Evolutionary conservation across 2,329 filamentous ascomycete species (phyloP).

Genomic region (Colletotrichum caudatum): DNA sequence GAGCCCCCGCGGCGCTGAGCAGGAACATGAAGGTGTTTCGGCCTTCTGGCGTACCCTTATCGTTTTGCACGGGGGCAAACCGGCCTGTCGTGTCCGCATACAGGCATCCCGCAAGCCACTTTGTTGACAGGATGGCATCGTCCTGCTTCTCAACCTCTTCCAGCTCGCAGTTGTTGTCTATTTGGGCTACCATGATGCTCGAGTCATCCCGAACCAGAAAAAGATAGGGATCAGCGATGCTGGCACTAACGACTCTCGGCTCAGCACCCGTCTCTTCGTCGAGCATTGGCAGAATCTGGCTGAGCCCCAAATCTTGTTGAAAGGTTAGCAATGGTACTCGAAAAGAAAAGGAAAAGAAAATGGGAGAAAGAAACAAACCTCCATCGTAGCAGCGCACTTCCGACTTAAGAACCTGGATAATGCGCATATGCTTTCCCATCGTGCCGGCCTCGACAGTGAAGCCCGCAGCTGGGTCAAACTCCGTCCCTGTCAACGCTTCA

Average conservation of each 20-base stretch:
- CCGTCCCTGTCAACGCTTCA: constrained; percentile 81
- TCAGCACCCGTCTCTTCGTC: constrained; percentile 91
- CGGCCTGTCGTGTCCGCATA: constrained; percentile 76
- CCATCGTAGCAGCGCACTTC: constrained; percentile 93
- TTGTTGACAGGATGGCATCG: constrained; percentile 66
- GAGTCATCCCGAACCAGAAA: constrained; percentile 86
- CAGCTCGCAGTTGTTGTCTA: constrained; percentile 84
- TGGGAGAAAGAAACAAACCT: constrained; percentile 66
- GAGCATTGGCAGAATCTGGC: constrained; percentile 91
- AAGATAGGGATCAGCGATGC: constrained; percentile 88
- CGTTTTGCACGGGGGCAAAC: constrained; percentile 59
- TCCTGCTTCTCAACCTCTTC: constrained; percentile 81
- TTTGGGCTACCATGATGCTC: constrained; percentile 82
- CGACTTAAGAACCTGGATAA: constrained; percentile 88
- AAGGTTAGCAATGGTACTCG: constrained; percentile 13
- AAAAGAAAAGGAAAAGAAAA: not conserved
- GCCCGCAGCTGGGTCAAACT: constrained; percentile 92
- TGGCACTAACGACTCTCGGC: constrained; percentile 81
- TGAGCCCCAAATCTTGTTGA: constrained; percentile 79
- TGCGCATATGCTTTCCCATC: constrained; percentile 81
- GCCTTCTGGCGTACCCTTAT: constrained; percentile 54
- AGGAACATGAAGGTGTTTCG: constrained; percentile 79
- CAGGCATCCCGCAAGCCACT: constrained; percentile 86
- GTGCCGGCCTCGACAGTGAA: constrained; percentile 87
- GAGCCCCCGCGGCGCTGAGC: constrained; percentile 77